These are phyloP conservation scores for Fusarium sp. DNA, from an alignment of 2,329 filamentous ascomycete species.

Conservation along the genomic window DNA sequence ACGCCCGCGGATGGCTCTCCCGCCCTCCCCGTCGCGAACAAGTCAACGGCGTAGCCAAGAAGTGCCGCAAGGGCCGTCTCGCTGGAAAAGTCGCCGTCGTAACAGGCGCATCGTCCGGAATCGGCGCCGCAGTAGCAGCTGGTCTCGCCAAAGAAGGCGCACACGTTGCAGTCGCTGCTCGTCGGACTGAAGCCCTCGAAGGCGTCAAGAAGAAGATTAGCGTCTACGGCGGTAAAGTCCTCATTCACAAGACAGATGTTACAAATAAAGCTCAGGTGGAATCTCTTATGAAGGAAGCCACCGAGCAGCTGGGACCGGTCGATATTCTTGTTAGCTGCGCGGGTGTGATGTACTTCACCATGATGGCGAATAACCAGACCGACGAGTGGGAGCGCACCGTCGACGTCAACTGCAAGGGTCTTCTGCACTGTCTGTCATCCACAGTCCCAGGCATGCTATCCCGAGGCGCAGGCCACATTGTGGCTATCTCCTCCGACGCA, in stretches of 20 bases:
- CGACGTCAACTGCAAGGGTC: slow-evolving; percentile 87
- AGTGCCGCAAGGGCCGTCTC: slow-evolving; percentile 63
- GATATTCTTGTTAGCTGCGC: slow-evolving; percentile 85
- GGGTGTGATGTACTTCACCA: slow-evolving; percentile 88
- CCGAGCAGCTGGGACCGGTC: slow-evolving; percentile 72
- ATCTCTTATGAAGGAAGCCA: slow-evolving; percentile 67
- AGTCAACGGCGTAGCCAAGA: slow-evolving; percentile 39
- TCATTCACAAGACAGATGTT: slow-evolving; percentile 77
- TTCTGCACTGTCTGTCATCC: slow-evolving; percentile 76
- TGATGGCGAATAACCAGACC: slow-evolving; percentile 80
- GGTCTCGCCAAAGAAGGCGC: slow-evolving; percentile 77
- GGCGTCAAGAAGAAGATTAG: slow-evolving; percentile 69
- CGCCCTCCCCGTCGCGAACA: slow-evolving; percentile 63
- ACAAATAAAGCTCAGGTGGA: slow-evolving; percentile 73
- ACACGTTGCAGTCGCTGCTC: slow-evolving; percentile 76
- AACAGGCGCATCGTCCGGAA: slow-evolving; percentile 83
- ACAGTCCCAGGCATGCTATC: slow-evolving; percentile 76
- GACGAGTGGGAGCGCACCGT: slow-evolving; percentile 85
- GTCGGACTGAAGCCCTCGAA: slow-evolving; percentile 75
- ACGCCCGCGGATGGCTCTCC: slow-evolving; percentile 79
- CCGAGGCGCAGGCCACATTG: slow-evolving; percentile 75
- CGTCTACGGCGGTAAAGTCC: slow-evolving; percentile 67
- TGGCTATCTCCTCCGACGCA: slow-evolving; percentile 84
- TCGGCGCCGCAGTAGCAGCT: slow-evolving; percentile 77
- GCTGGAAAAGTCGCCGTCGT: slow-evolving; percentile 76